Evolutionary conservation across 163 green algal species (phyloP).

Genomic region (Scenedesmus sp.): DNA sequence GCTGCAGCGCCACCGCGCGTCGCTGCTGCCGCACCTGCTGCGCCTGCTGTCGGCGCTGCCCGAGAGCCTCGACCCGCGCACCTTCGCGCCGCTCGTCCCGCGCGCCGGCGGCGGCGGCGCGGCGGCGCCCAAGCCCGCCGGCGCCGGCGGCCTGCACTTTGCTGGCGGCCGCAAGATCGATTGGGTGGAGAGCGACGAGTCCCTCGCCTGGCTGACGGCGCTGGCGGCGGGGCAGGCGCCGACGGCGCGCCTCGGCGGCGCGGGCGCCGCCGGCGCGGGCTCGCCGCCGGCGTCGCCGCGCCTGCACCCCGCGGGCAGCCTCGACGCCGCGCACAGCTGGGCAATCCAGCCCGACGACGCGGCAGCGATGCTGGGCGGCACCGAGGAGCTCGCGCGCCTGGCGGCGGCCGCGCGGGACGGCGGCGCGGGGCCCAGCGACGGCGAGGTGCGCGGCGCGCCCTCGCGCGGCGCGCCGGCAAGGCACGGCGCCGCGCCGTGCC

Average conservation of each 20-base stretch:
- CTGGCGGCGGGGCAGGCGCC: conserved; percentile 2
- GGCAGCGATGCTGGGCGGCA: conserved; percentile 16
- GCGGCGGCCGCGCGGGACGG: background rate
- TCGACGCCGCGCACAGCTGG: background rate
- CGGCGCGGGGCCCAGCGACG: background rate
- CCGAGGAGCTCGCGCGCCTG: conserved; percentile 26
- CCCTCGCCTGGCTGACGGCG: conserved; percentile 2
- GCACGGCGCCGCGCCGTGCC: background rate
- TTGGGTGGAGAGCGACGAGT: conserved; percentile 31
- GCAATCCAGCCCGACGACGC: conserved; percentile 14
- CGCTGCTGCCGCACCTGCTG: conserved; percentile 42
- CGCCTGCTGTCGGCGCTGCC: conserved; percentile 44
- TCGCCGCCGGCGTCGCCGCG: background rate
- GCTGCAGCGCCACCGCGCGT: conserved; percentile 41
- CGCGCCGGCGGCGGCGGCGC: conserved; percentile 6
- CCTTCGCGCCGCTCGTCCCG: conserved; percentile 45
- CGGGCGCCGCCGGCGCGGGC: conserved; percentile 14
- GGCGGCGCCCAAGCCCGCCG: conserved; percentile 6
- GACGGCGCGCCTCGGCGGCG: no score
- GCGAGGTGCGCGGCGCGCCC: background rate
- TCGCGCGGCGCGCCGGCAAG: no score
- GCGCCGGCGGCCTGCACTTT: background rate
- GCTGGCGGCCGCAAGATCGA: conserved; percentile 25
- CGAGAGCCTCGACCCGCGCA: conserved; percentile 49
- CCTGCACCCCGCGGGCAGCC: conserved; percentile 15